Conservation (phyloP, 1,284 basidiomycete species). For the Ustilago hordei region DNA sequence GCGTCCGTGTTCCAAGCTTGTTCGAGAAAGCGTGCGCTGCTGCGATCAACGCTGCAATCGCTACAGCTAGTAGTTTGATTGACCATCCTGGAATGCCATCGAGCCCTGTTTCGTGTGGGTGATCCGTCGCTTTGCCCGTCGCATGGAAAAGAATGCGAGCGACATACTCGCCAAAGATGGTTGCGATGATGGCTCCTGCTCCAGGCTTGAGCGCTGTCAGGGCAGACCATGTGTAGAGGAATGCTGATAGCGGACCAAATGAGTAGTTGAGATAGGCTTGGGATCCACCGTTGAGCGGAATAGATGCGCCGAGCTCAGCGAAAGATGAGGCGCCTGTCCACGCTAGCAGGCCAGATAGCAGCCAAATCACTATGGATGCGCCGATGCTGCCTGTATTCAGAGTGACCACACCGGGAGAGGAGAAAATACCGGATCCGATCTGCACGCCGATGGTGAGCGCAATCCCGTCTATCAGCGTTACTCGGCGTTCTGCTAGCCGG, state of each 20-base stretch:
- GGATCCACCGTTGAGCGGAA: conserved; percentile 72
- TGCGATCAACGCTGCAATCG: conserved; percentile 80
- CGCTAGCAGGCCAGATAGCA: conserved; percentile 60
- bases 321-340: conserved; percentile 75
- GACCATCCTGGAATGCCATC: conserved; percentile 89
- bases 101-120: conserved; percentile 77
- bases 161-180: conserved; percentile 80
- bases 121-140: conserved; percentile 71
- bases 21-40: conserved; percentile 82
- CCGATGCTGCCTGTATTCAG: conserved; percentile 65
- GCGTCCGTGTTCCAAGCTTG: conserved; percentile 82
- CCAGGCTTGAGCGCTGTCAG: conserved; percentile 73
- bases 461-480: conserved; percentile 48
- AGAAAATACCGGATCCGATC: conserved; percentile 68
- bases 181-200: conserved; percentile 73
- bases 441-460: conserved; percentile 67
- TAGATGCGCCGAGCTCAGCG: conserved; percentile 74
- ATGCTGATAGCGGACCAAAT: conserved; percentile 77
- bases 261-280: conserved; percentile 81
- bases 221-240: conserved; percentile 71
- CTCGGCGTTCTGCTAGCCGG: conserved; percentile 18
- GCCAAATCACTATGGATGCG: conserved; percentile 63
- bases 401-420: conserved; percentile 67
- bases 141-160: conserved; percentile 74
- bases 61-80: conserved; percentile 86